Evolutionary conservation across 164 flowering plant species (phyloP).

Genomic region (Nelumbo lutea): DNA sequence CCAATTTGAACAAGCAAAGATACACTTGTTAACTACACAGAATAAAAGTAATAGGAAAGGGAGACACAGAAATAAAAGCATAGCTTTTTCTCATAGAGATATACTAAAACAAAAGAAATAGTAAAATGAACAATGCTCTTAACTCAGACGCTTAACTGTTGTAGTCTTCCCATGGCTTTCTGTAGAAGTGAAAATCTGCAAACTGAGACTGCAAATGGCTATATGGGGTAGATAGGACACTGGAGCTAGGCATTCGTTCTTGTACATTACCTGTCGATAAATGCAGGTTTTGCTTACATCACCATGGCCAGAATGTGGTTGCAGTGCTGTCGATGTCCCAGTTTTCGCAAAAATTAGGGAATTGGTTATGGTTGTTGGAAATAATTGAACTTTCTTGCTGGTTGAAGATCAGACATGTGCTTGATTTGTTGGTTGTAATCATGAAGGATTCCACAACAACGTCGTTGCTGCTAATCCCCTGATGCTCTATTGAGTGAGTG

Average conservation of each 20-base stretch:
- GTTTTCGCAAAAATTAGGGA: slow-evolving; percentile 7
- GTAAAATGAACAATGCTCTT: not conserved
- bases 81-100: not conserved
- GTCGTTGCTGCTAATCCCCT: not conserved
- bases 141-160: slow-evolving; percentile 10
- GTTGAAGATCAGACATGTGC: slow-evolving; percentile 18
- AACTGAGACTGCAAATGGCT: slow-evolving; percentile 23
- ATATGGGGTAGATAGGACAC: not conserved
- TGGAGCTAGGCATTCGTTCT: slow-evolving; percentile 1
- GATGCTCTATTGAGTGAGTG: not conserved
- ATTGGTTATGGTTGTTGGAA: slow-evolving; percentile 10
- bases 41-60: not conserved
- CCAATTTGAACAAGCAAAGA: not conserved
- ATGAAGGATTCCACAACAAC: slow-evolving; percentile 14
- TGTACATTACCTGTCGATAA: slow-evolving; percentile 4
- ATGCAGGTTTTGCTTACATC: slow-evolving; percentile 8
- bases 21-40: not conserved
- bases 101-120: not conserved
- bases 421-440: slow-evolving; percentile 12
- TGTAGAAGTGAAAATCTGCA: slow-evolving; percentile 16
- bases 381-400: slow-evolving; percentile 12
- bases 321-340: slow-evolving; percentile 12
- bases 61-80: not conserved
- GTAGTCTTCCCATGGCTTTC: slow-evolving; percentile 24
- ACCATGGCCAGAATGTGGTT: not conserved